Base-by-base conservation (phyloP, 768 basidiomycete species). In the Lepiota subincarnata region DNA sequence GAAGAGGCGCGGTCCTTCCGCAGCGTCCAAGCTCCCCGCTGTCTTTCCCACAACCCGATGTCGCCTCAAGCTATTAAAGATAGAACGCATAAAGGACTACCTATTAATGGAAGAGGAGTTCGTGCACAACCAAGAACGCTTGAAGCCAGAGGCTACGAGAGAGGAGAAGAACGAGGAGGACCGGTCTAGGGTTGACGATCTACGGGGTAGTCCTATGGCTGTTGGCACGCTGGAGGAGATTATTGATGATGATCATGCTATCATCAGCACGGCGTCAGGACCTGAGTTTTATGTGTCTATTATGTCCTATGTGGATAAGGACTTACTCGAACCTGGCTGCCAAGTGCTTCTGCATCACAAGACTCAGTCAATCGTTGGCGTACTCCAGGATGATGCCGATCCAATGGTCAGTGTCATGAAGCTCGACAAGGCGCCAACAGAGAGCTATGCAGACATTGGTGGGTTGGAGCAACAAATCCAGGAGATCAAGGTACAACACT, bases 351-450 rank as follows among this genome's bases (percentile, higher is more conserved):
- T 98, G 31, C 96, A 99, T 63, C 94, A 99, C 76, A 97, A 97
- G 80, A 91, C 86, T 14, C 91, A 95, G 60, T 81, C 93, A 0
- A 86, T 99, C 57, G 90, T 98, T 50, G 97, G 97, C 62, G 96
- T 98, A 20, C 76, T 99, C 39, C 87, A 92, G 57, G 96, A 99
- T 64, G 96, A 99, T 64, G 78, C 87, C 11, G 92, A 99, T 65
- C 97, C 97, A 3, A 82, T 97, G 73, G 95, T 98, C 60, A 96
- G 86, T 66, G 90, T 98, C 65, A 98, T 98, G 95, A 97, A 98
- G 67, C 81, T 98, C 46, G 95, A 98, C 78, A 98, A 99, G 74
- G 95, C 96, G 2, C 97, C 97, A 1, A 97, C 94, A 16, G 97
- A 98, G 71, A 96, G 92, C 61, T 99, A 99, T 69, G 94, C 96